phyloP scores from a whole-genome alignment of 2,329 filamentous ascomycete genomes.

The Stemphylium vesicarium region DNA sequence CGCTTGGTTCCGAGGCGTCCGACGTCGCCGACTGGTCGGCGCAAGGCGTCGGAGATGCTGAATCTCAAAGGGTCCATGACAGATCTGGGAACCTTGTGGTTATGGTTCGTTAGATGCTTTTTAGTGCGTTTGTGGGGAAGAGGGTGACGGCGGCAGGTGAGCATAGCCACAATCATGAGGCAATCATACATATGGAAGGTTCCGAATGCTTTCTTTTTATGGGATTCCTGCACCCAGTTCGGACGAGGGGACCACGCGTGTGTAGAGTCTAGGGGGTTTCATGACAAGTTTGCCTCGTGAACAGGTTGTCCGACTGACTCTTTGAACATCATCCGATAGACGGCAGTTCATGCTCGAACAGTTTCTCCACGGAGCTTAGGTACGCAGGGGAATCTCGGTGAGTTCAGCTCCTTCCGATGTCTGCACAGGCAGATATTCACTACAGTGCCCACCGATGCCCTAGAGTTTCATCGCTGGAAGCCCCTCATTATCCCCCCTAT shows the following conservation, averaged over 20 bases:
- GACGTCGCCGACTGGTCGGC: background rate
- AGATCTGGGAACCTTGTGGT: background rate
- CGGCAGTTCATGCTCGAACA: background rate
- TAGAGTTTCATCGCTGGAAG: too few species aligned
- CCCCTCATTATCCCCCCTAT: too few species aligned
- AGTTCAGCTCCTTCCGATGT: too few species aligned
- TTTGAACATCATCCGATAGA: background rate
- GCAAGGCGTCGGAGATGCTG: background rate
- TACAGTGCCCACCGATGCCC: too few species aligned
- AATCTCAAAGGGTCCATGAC: constrained; percentile 2
- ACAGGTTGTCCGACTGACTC: background rate
- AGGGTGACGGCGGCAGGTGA: background rate
- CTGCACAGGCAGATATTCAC: too few species aligned
- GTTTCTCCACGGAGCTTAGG: background rate
- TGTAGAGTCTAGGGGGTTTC: background rate
- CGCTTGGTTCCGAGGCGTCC: background rate
- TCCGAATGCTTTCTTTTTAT: background rate
- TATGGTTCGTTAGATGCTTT: background rate
- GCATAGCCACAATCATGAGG: background rate
- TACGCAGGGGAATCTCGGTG: background rate
- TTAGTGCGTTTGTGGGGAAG: background rate
- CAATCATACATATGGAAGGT: background rate
- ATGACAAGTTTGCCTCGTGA: background rate
- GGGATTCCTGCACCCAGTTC: background rate
- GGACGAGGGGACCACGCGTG: background rate